Evolutionary conservation across 257 asterid species (phyloP).

Genomic region (Solanum gracilifrons): DNA sequence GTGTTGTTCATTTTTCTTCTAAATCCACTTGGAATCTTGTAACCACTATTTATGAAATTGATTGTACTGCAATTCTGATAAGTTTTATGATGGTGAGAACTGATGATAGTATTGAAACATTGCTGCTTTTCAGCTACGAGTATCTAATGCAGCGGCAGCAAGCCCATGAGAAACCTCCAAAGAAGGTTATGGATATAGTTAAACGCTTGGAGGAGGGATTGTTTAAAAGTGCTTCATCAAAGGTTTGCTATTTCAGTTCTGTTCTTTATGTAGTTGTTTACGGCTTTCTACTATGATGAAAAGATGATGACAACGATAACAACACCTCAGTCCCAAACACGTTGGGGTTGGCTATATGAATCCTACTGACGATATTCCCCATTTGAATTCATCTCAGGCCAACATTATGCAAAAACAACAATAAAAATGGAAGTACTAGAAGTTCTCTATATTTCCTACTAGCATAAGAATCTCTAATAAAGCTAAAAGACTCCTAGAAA

Average conservation of each 20-base stretch:
- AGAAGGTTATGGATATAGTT: conserved; percentile 57
- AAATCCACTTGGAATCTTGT: neutral
- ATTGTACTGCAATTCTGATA: neutral
- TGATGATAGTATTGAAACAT: conserved; percentile 3
- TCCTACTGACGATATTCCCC: neutral
- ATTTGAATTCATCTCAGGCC: neutral
- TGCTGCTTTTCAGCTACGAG: conserved; percentile 42
- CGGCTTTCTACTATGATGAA: neutral
- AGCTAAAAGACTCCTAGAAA: neutral
- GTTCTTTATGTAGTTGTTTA: neutral
- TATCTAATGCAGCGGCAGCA: conserved; percentile 54
- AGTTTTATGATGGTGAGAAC: neutral
- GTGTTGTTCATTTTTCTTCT: neutral
- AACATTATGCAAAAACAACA: neutral
- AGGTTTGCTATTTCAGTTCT: conserved; percentile 31
- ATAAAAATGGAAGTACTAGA: neutral
- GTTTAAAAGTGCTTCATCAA: conserved; percentile 66
- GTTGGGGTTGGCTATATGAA: neutral
- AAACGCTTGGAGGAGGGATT: conserved; percentile 75
- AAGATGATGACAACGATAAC: neutral
- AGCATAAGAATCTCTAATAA: neutral
- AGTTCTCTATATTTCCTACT: neutral
- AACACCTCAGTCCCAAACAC: neutral
- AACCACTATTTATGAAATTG: neutral
- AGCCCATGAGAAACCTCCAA: conserved; percentile 47